Conservation (phyloP, 306 rosid genomes). For the Ochetophila trinervis region DNA sequence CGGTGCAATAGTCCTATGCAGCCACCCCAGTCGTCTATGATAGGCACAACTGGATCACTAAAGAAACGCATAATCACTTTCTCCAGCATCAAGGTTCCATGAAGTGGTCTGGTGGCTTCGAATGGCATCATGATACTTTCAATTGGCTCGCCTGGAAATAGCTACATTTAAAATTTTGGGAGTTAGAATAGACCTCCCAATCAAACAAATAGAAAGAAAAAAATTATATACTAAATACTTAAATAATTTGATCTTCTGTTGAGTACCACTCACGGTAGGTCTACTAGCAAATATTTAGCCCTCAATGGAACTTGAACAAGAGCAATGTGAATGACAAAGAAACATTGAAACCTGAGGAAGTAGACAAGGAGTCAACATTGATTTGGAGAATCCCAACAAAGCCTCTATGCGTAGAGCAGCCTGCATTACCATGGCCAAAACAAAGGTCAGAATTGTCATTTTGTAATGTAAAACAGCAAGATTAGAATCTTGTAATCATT, state of each 20-base stretch:
- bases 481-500: background rate
- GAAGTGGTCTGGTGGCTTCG: constrained; percentile 56
- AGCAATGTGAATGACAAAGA: constrained; percentile 14
- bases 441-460: background rate
- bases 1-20: constrained; percentile 75
- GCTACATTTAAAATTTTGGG: constrained; percentile 33
- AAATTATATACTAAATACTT: no score
- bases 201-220: constrained; percentile 16
- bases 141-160: constrained; percentile 52
- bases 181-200: background rate
- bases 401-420: constrained; percentile 65
- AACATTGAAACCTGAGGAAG: constrained; percentile 61
- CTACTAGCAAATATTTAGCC: no score
- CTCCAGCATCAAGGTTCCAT: constrained; percentile 41
- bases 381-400: constrained; percentile 58
- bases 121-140: constrained; percentile 69
- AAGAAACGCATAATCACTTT: constrained; percentile 63
- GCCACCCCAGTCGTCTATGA: constrained; percentile 75
- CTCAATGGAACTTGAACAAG: no score
- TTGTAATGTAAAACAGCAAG: background rate
- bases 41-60: constrained; percentile 54
- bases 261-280: no score
- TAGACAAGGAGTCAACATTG: constrained; percentile 58
- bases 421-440: constrained; percentile 34
- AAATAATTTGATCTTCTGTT: no score